These are phyloP conservation scores for Trichocomaceae sp. DNA, from an alignment of 2,329 filamentous ascomycete genomes.

Conservation along the genomic window DNA sequence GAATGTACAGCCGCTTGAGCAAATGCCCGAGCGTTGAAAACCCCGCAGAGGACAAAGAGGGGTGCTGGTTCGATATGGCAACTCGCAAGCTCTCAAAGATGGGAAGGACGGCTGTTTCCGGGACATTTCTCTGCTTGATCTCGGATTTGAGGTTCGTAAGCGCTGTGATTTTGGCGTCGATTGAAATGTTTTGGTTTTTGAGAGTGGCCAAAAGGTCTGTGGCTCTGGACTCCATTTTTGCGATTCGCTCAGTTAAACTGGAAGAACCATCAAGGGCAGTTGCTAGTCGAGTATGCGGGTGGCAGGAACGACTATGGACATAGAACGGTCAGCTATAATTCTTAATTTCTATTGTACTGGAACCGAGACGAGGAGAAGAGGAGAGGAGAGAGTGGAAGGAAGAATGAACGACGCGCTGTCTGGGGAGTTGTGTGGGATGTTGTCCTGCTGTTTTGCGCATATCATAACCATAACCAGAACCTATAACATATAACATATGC, in stretches of 20 bases:
- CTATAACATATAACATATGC: background rate
- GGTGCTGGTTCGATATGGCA: constrained; percentile 69
- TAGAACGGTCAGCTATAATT: background rate
- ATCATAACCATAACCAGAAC: too few species aligned
- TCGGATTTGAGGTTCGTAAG: constrained; percentile 73
- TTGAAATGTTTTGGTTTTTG: constrained; percentile 57
- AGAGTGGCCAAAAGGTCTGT: constrained; percentile 48
- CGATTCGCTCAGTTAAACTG: background rate
- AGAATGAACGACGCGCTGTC: background rate
- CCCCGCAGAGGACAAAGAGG: constrained; percentile 69
- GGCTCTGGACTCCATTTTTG: constrained; percentile 52
- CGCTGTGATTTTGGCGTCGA: constrained; percentile 64
- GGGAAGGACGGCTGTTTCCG: constrained; percentile 60
- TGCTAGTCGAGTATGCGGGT: background rate
- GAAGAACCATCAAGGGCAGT: constrained; percentile 6
- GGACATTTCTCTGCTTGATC: constrained; percentile 90
- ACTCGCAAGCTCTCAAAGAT: constrained; percentile 77
- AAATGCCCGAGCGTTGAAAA: constrained; percentile 85
- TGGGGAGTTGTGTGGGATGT: too few species aligned
- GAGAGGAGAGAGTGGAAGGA: background rate
- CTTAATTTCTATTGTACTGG: background rate
- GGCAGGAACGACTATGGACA: background rate
- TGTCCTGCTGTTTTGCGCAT: too few species aligned
- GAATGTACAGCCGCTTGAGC: constrained; percentile 75
- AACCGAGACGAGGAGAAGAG: background rate